Evolutionary conservation across 495 filamentous ascomycete genomes (phyloP).

Genomic region (Parathielavia appendiculata): DNA sequence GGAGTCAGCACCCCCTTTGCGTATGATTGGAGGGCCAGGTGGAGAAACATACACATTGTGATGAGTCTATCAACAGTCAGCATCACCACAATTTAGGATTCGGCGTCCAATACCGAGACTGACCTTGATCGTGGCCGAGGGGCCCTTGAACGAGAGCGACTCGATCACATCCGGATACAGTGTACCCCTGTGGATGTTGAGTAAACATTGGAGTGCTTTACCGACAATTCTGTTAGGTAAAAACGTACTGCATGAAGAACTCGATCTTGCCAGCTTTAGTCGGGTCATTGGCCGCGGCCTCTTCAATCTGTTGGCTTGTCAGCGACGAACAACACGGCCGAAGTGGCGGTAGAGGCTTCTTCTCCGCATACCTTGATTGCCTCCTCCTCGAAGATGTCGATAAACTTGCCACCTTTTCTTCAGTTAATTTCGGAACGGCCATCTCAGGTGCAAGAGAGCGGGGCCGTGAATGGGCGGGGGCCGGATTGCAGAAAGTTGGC

Average conservation of each 20-base stretch:
- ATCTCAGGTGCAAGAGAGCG: neutral
- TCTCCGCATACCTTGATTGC: slow-evolving; percentile 49
- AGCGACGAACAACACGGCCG: neutral
- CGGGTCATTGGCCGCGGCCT: slow-evolving; percentile 54
- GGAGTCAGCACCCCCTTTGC: neutral
- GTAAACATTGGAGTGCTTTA: slow-evolving; percentile 1
- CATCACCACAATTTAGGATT: neutral
- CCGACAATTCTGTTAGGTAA: neutral
- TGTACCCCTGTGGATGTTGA: slow-evolving; percentile 18
- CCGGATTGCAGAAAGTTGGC: neutral
- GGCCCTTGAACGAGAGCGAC: slow-evolving; percentile 75
- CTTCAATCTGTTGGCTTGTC: slow-evolving; percentile 50
- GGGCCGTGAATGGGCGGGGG: neutral
- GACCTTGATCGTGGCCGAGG: slow-evolving; percentile 70
- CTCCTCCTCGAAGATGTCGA: slow-evolving; percentile 81
- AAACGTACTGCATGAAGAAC: slow-evolving; percentile 29
- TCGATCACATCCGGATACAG: slow-evolving; percentile 67
- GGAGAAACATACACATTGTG: slow-evolving; percentile 33
- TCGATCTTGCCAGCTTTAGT: slow-evolving; percentile 36
- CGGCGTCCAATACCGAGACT: neutral
- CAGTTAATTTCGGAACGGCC: slow-evolving; percentile 11
- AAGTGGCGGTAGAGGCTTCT: neutral
- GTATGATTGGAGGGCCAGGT: neutral
- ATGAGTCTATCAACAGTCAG: slow-evolving; percentile 13
- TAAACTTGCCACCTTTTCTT: slow-evolving; percentile 46